Evolutionary conservation across 768 basidiomycete genomes (phyloP), one percentile per base, ranked within the genome.

Genomic region (Royoungia palumana): DNA sequence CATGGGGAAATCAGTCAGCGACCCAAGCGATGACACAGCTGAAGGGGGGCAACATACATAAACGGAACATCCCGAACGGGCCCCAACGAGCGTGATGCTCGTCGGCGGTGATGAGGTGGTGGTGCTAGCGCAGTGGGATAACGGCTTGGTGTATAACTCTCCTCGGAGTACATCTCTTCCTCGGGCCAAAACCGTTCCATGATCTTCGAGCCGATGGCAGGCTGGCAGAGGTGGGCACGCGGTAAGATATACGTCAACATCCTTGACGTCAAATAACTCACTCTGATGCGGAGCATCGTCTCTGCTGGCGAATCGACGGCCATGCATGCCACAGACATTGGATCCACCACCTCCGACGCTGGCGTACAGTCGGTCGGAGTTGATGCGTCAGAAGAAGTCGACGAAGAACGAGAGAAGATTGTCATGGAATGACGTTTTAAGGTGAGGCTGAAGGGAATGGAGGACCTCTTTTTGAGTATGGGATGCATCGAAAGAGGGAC

Each of bases 131-230:
- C 53, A 22, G 50, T 32, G 11, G 63, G 44, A 49, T 56, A 65
- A 19, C 25, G 36, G 28, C 44, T 49, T 30, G 44, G 36, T 17
- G 49, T 38, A 17, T 27, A 30, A 53, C 49, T 54, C 52, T 57
- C 64, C 57, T 59, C 59, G 49, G 54, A 43, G 27, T 22, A 47
- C 7, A 27, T 30, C 6, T 46, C 41, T 35, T 66, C 66, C 49
- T 65, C 60, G 43, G 66, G 65, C 62, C 65, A 68, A 52, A 66
- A 66, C 2, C 53, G 51, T 27, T 68, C 66, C 17, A 62, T 24
- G 0, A 66, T 66, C 52, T 62, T 66, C 4, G 55, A 43, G 24
- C 65, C 65, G 46, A 68, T 56, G 9, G 49, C 42, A 19, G 63
- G 64, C 64, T 66, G 40, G 28, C 17, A 22, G 21, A 49, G 36